A percentile compares a stretch with the other conserved stretches of the same genome.
phyloP scores from a whole-genome alignment of 1,139 yeast species.

The Debaryomycetaceae sp. region DNA sequence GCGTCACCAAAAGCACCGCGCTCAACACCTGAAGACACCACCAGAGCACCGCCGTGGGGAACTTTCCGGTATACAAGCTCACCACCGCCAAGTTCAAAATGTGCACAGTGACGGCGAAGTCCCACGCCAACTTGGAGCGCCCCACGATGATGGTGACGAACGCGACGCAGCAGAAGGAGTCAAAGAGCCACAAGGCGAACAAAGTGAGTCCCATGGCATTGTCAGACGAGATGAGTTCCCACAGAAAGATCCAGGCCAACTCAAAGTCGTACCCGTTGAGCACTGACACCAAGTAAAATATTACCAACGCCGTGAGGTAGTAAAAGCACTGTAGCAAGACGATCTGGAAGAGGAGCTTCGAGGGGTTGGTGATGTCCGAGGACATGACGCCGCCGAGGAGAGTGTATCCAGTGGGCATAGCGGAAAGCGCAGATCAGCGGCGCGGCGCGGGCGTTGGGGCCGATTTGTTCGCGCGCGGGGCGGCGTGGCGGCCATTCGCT shows the following conservation, averaged over 20 bases:
- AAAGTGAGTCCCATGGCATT: slow-evolving; percentile 79
- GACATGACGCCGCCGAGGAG: slow-evolving; percentile 22
- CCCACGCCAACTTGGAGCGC: slow-evolving; percentile 90
- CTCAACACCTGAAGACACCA: slow-evolving; percentile 76
- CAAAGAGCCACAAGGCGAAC: slow-evolving; percentile 73
- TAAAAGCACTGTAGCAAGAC: slow-evolving; percentile 61
- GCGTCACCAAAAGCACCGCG: slow-evolving; percentile 61
- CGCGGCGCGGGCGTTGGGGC: no score
- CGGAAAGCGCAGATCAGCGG: no score
- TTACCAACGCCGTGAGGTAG: slow-evolving; percentile 55
- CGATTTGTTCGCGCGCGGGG: no score
- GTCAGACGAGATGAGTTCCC: slow-evolving; percentile 70
- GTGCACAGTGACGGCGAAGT: slow-evolving; percentile 87
- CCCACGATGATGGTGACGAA: slow-evolving; percentile 88
- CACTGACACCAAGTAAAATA: slow-evolving; percentile 54
- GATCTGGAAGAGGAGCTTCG: slow-evolving; percentile 50
- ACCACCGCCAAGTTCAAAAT: slow-evolving; percentile 70
- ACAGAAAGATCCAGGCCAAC: slow-evolving; percentile 72
- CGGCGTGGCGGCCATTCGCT: no score
- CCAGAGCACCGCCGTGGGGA: slow-evolving; percentile 77
- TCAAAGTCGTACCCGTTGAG: slow-evolving; percentile 62
- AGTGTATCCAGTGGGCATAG: slow-evolving; percentile 26
- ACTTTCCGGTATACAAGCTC: slow-evolving; percentile 57
- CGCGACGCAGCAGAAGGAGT: slow-evolving; percentile 69
- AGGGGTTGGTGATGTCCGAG: slow-evolving; percentile 33